Base-by-base conservation (phyloP, 768 basidiomycete species). In the Pulveroboletus ravenelii region DNA sequence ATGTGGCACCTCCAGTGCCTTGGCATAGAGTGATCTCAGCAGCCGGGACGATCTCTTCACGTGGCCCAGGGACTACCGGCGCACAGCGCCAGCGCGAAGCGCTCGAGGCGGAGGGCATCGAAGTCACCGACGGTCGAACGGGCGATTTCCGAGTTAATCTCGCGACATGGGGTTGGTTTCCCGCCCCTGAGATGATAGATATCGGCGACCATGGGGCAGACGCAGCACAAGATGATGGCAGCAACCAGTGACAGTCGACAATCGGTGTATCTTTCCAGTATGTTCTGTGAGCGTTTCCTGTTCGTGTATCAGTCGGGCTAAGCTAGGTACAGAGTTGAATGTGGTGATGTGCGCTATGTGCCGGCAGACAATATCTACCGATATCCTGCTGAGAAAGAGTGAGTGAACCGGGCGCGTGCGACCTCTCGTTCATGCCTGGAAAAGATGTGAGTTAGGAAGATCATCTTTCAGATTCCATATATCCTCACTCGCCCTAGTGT, bases 61-160 rank as follows among this genome's bases (percentile, higher is more conserved):
- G 93, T 39, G 91, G 88, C 0, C 89, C 92, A 4, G 87, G 84
- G 3, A 93, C 93, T 3, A 72, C 78, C 36, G 91, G 90, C 2
- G 91, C 91, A 0, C 78, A 78, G 40, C 72, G 81, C 1, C 93
- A 96, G 62, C 73, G 81, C 15, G 82, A 85, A n/a, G 82, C 77
- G 3, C 76, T 96, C 13, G 80, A 84, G 51, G 83, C 80, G 0
- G 93, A 94, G 65, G 90, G 88, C 4, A 78, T 94, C n/a, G 81
- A 88, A 45, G 90, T 94, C 17, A 74, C 62, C 3, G 70, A 67
- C 3, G 76, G 80, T 17, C 72, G 77, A 56, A 76, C 72, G 10
- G 85, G 79, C 27, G 82, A 78, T 42, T 66, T 79, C 60, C 76
- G 77, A 41, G 77, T 93, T 5, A 74, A 85, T 65, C 64, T 88